Percentiles rank a stretch among this genome's conserved stretches.
Evolutionary conservation across 345 rosid genomes (phyloP).

Genomic region (Pelargonium nanum): DNA sequence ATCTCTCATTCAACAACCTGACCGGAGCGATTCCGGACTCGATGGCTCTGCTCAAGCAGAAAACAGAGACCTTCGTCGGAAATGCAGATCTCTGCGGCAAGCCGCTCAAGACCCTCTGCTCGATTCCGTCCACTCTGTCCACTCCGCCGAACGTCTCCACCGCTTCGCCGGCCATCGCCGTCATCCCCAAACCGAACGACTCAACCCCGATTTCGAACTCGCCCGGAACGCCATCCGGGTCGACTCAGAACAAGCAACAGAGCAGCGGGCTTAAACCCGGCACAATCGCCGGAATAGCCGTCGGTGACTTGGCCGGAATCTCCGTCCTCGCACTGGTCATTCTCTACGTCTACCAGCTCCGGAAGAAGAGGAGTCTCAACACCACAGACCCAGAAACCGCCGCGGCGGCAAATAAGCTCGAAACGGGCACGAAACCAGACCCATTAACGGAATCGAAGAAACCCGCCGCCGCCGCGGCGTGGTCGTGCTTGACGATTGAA

Average conservation of each 20-base stretch:
- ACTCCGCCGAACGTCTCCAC: constrained; percentile 53
- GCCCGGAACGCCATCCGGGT: constrained; percentile 4
- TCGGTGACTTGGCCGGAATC: constrained; percentile 57
- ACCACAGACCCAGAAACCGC: constrained; percentile 10
- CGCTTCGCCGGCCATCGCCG: constrained; percentile 81
- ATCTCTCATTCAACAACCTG: constrained; percentile 76
- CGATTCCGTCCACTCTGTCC: constrained; percentile 67
- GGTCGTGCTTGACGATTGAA: constrained; percentile 48
- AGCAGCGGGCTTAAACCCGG: constrained; percentile 51
- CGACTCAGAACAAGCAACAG: constrained; percentile 11
- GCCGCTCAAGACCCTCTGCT: constrained; percentile 66
- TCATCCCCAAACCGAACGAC: constrained; percentile 49
- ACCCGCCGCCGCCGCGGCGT: constrained; percentile 12
- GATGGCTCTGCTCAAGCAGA: constrained; percentile 45
- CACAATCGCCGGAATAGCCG: constrained; percentile 50
- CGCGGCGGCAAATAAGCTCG: constrained; percentile 18
- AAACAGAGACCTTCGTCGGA: constrained; percentile 42
- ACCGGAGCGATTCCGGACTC: constrained; percentile 72
- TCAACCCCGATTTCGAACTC: constrained; percentile 25
- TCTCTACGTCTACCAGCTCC: constrained; percentile 58
- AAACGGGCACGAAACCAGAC: constrained; percentile 12
- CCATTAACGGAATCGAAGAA: constrained; percentile 19
- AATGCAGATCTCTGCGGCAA: constrained; percentile 69
- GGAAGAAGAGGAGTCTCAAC: constrained; percentile 30
- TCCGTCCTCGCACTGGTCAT: constrained; percentile 43